Evolutionary conservation across 192 early-diverging fungal species (phyloP), one percentile per base, ranked within the genome.

Genomic region (Gigaspora rosea): DNA sequence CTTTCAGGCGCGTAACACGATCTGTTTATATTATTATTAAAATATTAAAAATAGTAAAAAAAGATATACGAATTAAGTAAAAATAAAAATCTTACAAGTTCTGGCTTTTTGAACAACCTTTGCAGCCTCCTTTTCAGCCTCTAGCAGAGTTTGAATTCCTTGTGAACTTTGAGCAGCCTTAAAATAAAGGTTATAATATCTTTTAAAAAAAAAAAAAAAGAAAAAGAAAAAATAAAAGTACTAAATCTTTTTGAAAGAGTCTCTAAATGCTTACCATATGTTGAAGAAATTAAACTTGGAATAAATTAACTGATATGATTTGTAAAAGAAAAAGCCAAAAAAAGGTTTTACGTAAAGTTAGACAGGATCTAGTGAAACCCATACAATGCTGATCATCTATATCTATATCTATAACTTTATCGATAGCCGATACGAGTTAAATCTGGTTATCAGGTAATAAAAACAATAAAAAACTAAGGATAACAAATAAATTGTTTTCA

Each of bases 91-190:
- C 83, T 87, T 90, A 95, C 95, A 95, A 82, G 94, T 90, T 75
- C 94, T 89, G 2, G 97, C 94, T 77, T 95, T 94, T 47, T 92
- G 87, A 66, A 99, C 96, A 79, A 97, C 96, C 83, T 91, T 93
- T 73, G 94, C 89, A 36, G 96, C 96, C 79, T 96, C 96, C 84
- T 95, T 95, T 85, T 99, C 97, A 71, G 97, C 97, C 76, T 99
- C 96, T 73, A 99, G 88, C 52, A 99, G 92, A 52, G 95, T 97
- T 80, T 95, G 92, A 79, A 99, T 97, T 61, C 95, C 95, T 84
- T 95, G 92, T 20, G 92, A 91, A 86, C 86, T 94, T 76, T 91
- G 89, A 56, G 86, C 82, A 36, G 84, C 80, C 84, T 85, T 27
- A 27, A 77, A 9, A n/a, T 18, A 66, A 66, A 33, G 33, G 18